Evolutionary conservation across 257 asterid genomes (phyloP), one percentile per base, ranked within the genome.

Genomic region (Solanum sitiens): DNA sequence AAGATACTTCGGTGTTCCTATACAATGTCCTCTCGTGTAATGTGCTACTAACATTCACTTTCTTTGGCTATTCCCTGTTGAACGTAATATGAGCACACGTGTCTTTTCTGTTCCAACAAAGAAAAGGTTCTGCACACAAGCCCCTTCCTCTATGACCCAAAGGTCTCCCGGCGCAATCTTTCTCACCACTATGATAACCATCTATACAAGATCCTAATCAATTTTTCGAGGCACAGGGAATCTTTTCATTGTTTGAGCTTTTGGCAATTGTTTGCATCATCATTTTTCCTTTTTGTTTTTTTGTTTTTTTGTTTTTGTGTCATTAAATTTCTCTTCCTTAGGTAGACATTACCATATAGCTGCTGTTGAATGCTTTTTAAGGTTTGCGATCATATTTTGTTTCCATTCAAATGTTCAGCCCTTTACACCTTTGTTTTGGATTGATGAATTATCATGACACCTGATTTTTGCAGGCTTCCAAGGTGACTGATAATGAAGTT

Each of bases 401-500:
- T 86, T 72, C 63, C 68, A 35, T 73, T 32, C 83, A 45, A 35
- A 13, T 45, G 21, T 40, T 39, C 20, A 61, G 4, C 84, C 76
- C 21, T 82, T 35, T 63, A 16, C 25, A 27, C 75, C 8, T 86
- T 18, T 75, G 84, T 65, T 75, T 70, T 91, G 84, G 50, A 56
- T 79, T 88, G 90, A 92, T 93, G 94, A 91, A 87, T 84, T 87
- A 8, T 50, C 20, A 25, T 32, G 70, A 18, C 70, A 18, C 3
- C 59, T 50, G 11, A 50, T 50, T 10, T 80, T 77, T 77, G 50
- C 89, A 91, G 92, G 89, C 89, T 8, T 87, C 93, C 77, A 87
- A 91, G 13, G 89, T 92, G 45, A 88, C 85, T 37, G 93, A 94
- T 53, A 92, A 90, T 88, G 98, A 95, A 92, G 98, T 97, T 85